A percentile compares a stretch with the other conserved stretches of the same genome.
Conservation (phyloP, 129 eudicot species). For the Chrysanthemum seticuspe region DNA sequence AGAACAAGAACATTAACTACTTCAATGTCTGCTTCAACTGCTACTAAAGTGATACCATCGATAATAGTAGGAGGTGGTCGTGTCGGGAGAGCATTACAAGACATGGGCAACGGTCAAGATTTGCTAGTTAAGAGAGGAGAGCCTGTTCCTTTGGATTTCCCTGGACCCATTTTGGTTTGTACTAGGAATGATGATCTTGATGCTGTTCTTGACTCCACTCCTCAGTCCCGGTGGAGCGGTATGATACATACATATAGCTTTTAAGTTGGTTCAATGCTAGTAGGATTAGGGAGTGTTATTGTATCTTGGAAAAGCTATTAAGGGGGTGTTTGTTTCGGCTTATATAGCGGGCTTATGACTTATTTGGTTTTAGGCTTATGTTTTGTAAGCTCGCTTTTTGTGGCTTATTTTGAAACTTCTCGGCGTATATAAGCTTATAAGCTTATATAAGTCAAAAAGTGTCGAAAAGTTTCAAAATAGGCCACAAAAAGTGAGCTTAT, state of each 20-base stretch:
- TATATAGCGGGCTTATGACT: neutral
- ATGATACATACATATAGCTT: neutral
- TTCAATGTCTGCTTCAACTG: conserved; percentile 29
- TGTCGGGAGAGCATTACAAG: conserved; percentile 80
- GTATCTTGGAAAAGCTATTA: too few relatives aligned
- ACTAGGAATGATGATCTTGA: conserved; percentile 95
- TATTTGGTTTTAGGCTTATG: too few relatives aligned
- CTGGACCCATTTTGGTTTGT: conserved; percentile 91
- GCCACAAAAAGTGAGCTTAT: too few relatives aligned
- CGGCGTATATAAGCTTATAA: too few relatives aligned
- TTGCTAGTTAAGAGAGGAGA: conserved; percentile 82
- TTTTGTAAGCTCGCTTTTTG: too few relatives aligned
- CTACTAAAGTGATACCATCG: conserved; percentile 65
- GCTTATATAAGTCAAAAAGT: too few relatives aligned
- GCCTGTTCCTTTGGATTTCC: conserved; percentile 75
- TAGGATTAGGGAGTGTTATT: too few relatives aligned
- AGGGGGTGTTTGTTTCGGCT: neutral
- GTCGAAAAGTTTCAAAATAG: too few relatives aligned
- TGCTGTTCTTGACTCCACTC: conserved; percentile 84
- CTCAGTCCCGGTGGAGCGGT: conserved; percentile 95
- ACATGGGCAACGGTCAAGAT: conserved; percentile 82
- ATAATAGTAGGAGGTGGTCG: conserved; percentile 92
- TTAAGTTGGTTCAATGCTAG: too few relatives aligned
- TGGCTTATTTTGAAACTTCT: too few relatives aligned
- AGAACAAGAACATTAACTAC: conserved; percentile 3